Percentiles rank a stretch among this genome's conserved stretches.
Evolutionary conservation across 2,329 filamentous ascomycete genomes (phyloP).

Genomic region (Colletotrichum sublineola): DNA sequence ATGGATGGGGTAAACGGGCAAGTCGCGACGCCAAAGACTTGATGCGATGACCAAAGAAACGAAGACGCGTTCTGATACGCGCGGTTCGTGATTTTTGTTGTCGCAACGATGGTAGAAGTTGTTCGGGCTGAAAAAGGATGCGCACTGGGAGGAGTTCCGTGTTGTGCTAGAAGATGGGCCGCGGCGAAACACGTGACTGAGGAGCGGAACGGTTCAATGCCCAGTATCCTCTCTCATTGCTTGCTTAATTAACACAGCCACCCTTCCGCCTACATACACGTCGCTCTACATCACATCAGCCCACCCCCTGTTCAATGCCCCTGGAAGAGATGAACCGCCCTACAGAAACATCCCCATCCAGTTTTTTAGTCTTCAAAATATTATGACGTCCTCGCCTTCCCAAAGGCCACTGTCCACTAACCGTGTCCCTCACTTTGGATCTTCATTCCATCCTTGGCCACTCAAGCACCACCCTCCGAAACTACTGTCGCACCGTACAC

Average conservation of each 20-base stretch:
- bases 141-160: slow-evolving; percentile 51
- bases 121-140: slow-evolving; percentile 48
- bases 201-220: slow-evolving; percentile 3
- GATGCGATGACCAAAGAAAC: slow-evolving; percentile 33
- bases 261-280: slow-evolving; percentile 7
- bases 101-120: slow-evolving; percentile 39
- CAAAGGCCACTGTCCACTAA: slow-evolving; percentile 2
- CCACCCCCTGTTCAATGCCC: background rate
- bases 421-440: background rate
- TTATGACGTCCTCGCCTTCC: slow-evolving; percentile 1
- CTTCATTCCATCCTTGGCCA: slow-evolving; percentile 27
- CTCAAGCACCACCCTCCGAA: slow-evolving; percentile 44
- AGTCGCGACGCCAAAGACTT: slow-evolving; percentile 42
- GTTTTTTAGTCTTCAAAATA: background rate
- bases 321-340: background rate
- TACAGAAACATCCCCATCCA: background rate
- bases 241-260: slow-evolving; percentile 30
- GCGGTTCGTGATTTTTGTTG: slow-evolving; percentile 41
- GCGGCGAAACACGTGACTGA: slow-evolving; percentile 34
- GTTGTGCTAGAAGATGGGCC: slow-evolving; percentile 47
- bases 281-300: slow-evolving; percentile 3
- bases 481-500: slow-evolving; percentile 47
- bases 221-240: slow-evolving; percentile 14
- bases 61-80: slow-evolving; percentile 49
- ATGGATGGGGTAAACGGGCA: slow-evolving; percentile 32